Conservation (phyloP, 139 green algal genomes). For the Zygnema circumcarinatum region DNA sequence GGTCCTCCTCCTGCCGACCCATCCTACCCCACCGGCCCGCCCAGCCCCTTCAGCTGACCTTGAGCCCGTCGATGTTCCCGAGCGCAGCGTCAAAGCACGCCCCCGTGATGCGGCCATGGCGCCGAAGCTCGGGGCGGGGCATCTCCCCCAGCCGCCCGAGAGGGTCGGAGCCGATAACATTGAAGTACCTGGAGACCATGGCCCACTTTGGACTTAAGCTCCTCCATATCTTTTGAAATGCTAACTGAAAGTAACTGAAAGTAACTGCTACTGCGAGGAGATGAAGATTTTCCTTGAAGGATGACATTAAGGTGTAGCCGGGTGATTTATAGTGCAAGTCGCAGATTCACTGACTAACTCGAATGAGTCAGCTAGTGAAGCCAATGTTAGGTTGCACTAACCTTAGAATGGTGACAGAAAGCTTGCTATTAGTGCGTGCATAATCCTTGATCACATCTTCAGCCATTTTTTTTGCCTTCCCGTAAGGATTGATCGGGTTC, state of each 20-base stretch:
- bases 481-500: conserved; percentile 77
- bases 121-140: conserved; percentile 67
- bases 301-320: no score
- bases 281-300: background rate
- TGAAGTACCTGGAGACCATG: conserved; percentile 76
- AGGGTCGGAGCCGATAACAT: conserved; percentile 78
- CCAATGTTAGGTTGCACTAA: background rate
- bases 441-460: conserved; percentile 70
- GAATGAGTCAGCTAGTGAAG: no score
- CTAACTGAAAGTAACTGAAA: conserved; percentile 4
- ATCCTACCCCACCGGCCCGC: no score
- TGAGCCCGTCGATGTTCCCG: conserved; percentile 64
- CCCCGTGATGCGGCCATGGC: conserved; percentile 72
- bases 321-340: no score
- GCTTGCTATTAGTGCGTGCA: conserved; percentile 58
- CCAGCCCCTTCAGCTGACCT: conserved; percentile 61
- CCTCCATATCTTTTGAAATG: no score
- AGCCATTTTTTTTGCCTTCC: conserved; percentile 75
- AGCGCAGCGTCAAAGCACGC: conserved; percentile 80
- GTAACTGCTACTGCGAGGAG: background rate
- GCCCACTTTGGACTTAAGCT: conserved; percentile 18
- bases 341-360: no score
- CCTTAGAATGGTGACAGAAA: conserved; percentile 72
- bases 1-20: no score
- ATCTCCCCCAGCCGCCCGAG: conserved; percentile 74